Percentiles rank a stretch among this genome's conserved stretches.
Conservation (phyloP, 352 stramenopile species). For the Phytophthora idaei region DNA sequence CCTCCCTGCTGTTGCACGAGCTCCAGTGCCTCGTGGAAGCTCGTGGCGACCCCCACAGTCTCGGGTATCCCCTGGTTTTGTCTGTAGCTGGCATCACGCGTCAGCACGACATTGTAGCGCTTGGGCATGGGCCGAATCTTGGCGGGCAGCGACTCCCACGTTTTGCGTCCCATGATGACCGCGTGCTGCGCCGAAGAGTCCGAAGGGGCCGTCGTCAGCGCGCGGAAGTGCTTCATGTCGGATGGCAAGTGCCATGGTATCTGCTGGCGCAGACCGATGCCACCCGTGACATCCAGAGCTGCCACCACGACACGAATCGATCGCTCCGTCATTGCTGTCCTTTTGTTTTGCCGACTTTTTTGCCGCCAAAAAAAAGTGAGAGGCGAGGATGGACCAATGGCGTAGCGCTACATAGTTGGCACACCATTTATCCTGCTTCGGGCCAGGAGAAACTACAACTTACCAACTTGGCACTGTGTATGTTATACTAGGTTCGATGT, state of each 20-base stretch:
- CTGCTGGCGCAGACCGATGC: constrained; percentile 85
- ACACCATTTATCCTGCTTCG: no score
- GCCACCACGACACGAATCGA: constrained; percentile 89
- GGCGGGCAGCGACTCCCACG: constrained; percentile 97
- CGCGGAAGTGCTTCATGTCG: constrained; percentile 97
- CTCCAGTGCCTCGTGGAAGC: constrained; percentile 91
- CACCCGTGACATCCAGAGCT: constrained; percentile 79
- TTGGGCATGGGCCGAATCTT: constrained; percentile 96
- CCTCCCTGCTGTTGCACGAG: constrained; percentile 73
- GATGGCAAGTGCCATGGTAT: constrained; percentile 95
- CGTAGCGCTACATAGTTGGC: no score
- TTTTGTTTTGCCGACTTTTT: constrained; percentile 3
- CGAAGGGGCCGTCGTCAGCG: constrained; percentile 77
- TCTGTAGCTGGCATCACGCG: constrained; percentile 68
- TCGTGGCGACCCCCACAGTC: constrained; percentile 87
- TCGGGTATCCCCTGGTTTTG: constrained; percentile 53
- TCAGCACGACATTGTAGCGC: constrained; percentile 97
- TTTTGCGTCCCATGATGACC: constrained; percentile 99
- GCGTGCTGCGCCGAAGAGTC: constrained; percentile 84
- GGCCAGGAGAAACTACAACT: no score
- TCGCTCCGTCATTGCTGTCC: constrained; percentile 25
- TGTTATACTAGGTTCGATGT: no score
- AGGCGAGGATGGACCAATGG: neutral
- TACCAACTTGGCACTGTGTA: no score
- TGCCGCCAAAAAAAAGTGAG: constrained; percentile 8